Evolutionary conservation across 441 rosid genomes (phyloP), one percentile per base, ranked within the genome.

Genomic region (Croton setiger): DNA sequence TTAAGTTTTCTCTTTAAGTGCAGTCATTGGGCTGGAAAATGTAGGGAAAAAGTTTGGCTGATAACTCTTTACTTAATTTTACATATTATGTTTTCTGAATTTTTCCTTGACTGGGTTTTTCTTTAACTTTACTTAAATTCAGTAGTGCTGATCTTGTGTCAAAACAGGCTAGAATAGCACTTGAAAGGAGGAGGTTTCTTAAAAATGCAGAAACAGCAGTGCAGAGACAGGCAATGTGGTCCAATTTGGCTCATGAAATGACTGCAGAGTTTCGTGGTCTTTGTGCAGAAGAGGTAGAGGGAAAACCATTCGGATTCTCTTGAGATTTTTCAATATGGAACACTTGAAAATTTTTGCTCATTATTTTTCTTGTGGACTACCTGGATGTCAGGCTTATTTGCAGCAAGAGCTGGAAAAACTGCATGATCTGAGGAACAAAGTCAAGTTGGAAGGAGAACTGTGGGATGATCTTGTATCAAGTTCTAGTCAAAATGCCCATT

Each of bases 231-330:
- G 96, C 97, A 21, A 93, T 89, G 97, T 96, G 99, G 98, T 93
- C 99, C 64, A 91, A 85, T 83, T 82, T 96, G 85, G 98, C 99
- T 68, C 99, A 96, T 84, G 98, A 96, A 84, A 92, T 96, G 99
- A 96, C 97, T 71, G 98, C 97, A 66, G 99, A 96, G 77, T 96
- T 96, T 75, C 96, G 99, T 84, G 96, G 99, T 74, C 94, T 96
- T 70, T 96, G 98, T 83, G 99, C 98, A 54, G 99, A 96, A 78
- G 99, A 96, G 96, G 99, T 96, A 80, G 64, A 68, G 51, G 59
- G 52, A 60, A 49, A 70, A 44, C 62, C 21, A 27, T 70, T 61
- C n/a, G 65, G 54, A 17, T 33, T 48, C 63, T 69, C 66, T 15
- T 6, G 33, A 58, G 48, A 17, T 61, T 43, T 52, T 60, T 21